A percentile compares a stretch with the other conserved stretches of the same genome.
Conservation (phyloP, 805 yeast species). For the Metschnikowia amazonensis region DNA sequence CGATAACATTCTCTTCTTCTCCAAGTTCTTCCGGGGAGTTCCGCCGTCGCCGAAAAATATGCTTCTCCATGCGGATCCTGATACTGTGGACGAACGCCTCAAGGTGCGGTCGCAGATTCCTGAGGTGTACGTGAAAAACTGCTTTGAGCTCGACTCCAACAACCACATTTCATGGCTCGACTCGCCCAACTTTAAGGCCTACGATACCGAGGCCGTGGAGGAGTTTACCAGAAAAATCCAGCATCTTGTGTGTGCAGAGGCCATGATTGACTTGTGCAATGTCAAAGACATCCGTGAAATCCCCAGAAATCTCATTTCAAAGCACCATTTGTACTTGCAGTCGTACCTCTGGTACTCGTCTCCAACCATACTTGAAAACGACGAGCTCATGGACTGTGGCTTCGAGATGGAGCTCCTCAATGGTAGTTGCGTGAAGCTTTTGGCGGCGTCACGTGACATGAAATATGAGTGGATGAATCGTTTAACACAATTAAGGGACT, state of each 20-base stretch:
- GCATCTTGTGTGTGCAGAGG: slow-evolving; percentile 54
- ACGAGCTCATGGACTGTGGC: slow-evolving; percentile 40
- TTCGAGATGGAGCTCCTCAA: slow-evolving; percentile 50
- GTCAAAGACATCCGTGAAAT: slow-evolving; percentile 40
- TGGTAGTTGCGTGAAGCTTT: slow-evolving; percentile 46
- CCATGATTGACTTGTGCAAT: slow-evolving; percentile 56
- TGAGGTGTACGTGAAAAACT: slow-evolving; percentile 43
- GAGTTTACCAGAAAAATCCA: slow-evolving; percentile 62
- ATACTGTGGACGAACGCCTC: slow-evolving; percentile 10
- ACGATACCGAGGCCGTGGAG: slow-evolving; percentile 57
- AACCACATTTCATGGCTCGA: slow-evolving; percentile 64
- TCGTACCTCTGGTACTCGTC: slow-evolving; percentile 32
- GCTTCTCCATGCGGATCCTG: slow-evolving; percentile 11
- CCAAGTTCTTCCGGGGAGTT: slow-evolving; percentile 49
- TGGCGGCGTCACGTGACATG: slow-evolving; percentile 47
- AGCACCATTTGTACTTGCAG: slow-evolving; percentile 26
- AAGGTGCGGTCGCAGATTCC: slow-evolving; percentile 27
- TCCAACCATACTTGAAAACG: slow-evolving; percentile 22
- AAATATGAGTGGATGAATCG: slow-evolving; percentile 67
- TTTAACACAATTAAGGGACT: slow-evolving; percentile 41
- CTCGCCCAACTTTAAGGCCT: slow-evolving; percentile 38
- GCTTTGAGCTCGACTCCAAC: slow-evolving; percentile 48
- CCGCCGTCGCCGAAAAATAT: slow-evolving; percentile 54
- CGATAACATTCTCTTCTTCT: slow-evolving; percentile 58
- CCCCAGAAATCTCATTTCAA: slow-evolving; percentile 18